Percentiles rank a stretch among this genome's conserved stretches.
These are phyloP conservation scores for Coemansia sp. DNA, from an alignment of 192 early-diverging fungal genomes.

Conservation along the genomic window DNA sequence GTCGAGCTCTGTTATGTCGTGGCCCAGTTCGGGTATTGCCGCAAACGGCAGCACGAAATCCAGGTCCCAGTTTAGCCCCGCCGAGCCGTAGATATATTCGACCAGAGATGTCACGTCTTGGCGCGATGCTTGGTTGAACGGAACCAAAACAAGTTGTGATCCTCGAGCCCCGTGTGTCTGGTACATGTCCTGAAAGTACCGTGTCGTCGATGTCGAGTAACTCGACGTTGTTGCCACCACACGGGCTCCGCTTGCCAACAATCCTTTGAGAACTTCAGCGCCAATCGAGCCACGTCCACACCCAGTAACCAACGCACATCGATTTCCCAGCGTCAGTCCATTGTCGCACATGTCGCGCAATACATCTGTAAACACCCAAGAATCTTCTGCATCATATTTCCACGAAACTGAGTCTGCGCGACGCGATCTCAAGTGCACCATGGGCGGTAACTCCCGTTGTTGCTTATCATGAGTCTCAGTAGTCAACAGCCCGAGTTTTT, in stretches of 20 bases:
- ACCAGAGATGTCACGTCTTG: constrained; percentile 81
- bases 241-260: constrained; percentile 82
- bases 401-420: constrained; percentile 57
- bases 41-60: constrained; percentile 96
- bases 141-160: constrained; percentile 80
- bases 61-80: constrained; percentile 88
- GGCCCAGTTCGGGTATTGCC: constrained; percentile 86
- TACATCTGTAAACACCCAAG: constrained; percentile 68
- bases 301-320: constrained; percentile 81
- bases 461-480: neutral
- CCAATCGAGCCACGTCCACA: constrained; percentile 91
- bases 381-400: constrained; percentile 71
- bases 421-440: constrained; percentile 68
- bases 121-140: constrained; percentile 90
- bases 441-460: constrained; percentile 45
- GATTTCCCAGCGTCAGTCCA: constrained; percentile 79
- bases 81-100: constrained; percentile 81
- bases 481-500: constrained; percentile 21
- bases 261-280: constrained; percentile 82
- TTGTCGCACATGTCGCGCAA: constrained; percentile 71
- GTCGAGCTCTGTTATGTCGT: constrained; percentile 82
- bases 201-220: constrained; percentile 74
- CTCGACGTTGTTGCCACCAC: constrained; percentile 92
- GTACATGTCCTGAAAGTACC: constrained; percentile 89
- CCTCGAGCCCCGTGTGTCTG: constrained; percentile 85